Conservation (phyloP, 2,329 filamentous ascomycete genomes). For the Aspergillus viridinutans region DNA sequence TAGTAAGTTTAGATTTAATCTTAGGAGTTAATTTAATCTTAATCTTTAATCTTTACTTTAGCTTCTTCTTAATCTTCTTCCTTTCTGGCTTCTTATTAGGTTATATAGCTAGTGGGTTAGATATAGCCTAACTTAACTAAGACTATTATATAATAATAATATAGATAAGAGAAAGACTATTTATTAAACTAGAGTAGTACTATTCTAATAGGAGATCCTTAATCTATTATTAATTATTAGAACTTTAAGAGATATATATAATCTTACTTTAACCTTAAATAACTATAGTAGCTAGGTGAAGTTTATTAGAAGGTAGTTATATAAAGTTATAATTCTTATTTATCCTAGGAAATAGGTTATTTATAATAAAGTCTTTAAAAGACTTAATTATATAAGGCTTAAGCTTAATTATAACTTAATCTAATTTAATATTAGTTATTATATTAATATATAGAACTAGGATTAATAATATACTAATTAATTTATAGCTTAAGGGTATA, state of each 20-base stretch:
- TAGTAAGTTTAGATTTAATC: not conserved
- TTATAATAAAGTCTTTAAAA: no score
- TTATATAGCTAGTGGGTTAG: not conserved
- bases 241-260: not conserved
- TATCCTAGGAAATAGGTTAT: no score
- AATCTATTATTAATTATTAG: not conserved
- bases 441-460: no score
- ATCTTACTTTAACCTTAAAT: not conserved
- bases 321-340: no score
- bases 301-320: not conserved
- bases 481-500: no score
- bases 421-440: no score
- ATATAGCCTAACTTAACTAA: not conserved
- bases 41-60: not conserved
- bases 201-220: not conserved
- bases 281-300: not conserved
- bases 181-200: not conserved
- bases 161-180: not conserved
- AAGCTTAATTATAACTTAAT: no score
- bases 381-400: no score
- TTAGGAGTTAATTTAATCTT: not conserved
- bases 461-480: no score
- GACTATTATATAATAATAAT: not conserved
- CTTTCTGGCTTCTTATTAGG: slow-evolving; percentile 9
- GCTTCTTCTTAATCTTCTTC: slow-evolving; percentile 11